phyloP scores from a whole-genome alignment of 2,329 filamentous ascomycete genomes.

The Aspergillus floridensis region DNA sequence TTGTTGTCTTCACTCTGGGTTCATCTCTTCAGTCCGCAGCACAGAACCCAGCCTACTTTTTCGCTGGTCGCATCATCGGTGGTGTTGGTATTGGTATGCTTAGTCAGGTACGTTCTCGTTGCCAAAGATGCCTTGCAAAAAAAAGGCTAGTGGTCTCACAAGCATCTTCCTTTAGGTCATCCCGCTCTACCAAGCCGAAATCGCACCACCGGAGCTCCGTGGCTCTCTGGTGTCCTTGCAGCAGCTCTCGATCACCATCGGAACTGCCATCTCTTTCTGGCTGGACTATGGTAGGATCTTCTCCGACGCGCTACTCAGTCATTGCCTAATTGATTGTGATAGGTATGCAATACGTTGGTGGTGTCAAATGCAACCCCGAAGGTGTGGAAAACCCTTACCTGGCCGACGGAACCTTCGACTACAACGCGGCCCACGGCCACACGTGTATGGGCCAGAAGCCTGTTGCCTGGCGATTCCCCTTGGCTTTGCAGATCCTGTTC shows the following conservation, averaged over 20 bases:
- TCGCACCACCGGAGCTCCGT: slow-evolving; percentile 62
- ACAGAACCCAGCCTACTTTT: slow-evolving; percentile 28
- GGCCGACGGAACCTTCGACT: slow-evolving; percentile 9
- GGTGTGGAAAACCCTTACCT: slow-evolving; percentile 10
- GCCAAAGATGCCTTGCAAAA: background rate
- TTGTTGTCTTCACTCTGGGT: slow-evolving; percentile 35
- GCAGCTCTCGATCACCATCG: slow-evolving; percentile 61
- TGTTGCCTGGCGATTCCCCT: slow-evolving; percentile 48
- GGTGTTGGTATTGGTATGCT: slow-evolving; percentile 11
- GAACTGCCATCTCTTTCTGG: slow-evolving; percentile 32
- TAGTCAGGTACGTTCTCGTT: slow-evolving; percentile 18
- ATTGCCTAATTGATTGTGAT: background rate
- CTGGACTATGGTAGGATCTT: slow-evolving; percentile 8
- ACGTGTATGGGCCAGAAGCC: slow-evolving; percentile 54
- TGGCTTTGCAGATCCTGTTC: slow-evolving; percentile 57
- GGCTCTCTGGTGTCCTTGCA: slow-evolving; percentile 65
- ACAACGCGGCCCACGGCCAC: slow-evolving; percentile 9
- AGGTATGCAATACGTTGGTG: slow-evolving; percentile 52
- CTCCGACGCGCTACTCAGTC: background rate
- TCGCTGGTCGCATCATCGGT: slow-evolving; percentile 10
- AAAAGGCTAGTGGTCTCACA: background rate
- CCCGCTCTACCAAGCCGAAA: slow-evolving; percentile 37
- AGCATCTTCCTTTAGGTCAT: slow-evolving; percentile 16
- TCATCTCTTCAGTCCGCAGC: slow-evolving; percentile 29
- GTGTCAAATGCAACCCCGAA: slow-evolving; percentile 40